These are phyloP conservation scores for Saccharum spontaneum DNA, from an alignment of 176 grass and related monocot species.

Conservation along the genomic window DNA sequence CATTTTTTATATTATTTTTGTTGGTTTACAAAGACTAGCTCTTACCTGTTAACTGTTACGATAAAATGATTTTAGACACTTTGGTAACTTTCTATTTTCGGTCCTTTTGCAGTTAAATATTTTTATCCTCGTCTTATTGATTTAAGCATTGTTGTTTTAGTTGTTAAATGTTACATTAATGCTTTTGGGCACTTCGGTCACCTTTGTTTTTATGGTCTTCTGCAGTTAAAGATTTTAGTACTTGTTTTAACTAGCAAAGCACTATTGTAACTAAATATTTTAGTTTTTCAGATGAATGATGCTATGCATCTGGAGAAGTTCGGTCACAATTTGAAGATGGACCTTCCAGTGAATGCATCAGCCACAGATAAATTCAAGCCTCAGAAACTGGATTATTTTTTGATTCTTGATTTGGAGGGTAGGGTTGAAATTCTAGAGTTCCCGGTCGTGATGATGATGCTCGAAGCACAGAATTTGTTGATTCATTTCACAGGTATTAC, in stretches of 20 bases:
- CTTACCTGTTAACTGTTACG: background rate
- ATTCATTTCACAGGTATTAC: conserved; percentile 86
- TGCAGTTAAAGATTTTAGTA: background rate
- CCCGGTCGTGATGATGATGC: conserved; percentile 86
- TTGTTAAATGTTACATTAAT: background rate
- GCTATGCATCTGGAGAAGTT: conserved; percentile 74
- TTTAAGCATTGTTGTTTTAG: conserved; percentile 12
- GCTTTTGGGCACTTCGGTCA: background rate
- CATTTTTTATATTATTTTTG: background rate
- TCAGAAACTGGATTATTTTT: conserved; percentile 82
- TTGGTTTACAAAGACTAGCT: background rate
- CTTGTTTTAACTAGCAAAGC: conserved; percentile 5
- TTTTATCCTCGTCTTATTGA: background rate
- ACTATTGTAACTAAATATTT: conserved; percentile 17
- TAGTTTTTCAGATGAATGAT: conserved; percentile 68
- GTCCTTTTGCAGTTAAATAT: background rate
- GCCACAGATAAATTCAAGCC: conserved; percentile 49
- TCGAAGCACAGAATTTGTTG: conserved; percentile 66
- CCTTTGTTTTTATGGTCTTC: background rate
- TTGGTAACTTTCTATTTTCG: background rate
- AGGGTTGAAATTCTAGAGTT: conserved; percentile 98
- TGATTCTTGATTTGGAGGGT: conserved; percentile 92
- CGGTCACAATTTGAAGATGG: conserved; percentile 61
- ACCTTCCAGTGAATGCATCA: conserved; percentile 57
- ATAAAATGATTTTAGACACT: background rate